Evolutionary conservation across 176 grass and related monocot genomes (phyloP).

Genomic region (Puya raimondii): DNA sequence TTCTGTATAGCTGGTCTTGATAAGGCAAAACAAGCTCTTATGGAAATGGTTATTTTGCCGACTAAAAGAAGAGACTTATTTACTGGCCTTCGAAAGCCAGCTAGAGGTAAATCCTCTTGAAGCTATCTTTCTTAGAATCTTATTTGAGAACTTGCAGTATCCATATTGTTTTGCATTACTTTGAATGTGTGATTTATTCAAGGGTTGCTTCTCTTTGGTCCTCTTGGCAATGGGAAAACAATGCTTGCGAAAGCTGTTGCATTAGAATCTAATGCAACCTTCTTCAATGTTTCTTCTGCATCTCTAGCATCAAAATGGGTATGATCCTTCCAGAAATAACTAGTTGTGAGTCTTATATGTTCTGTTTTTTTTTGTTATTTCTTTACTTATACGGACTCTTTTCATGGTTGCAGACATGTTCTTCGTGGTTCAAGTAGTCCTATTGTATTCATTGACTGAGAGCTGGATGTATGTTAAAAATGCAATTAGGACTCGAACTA

Average conservation of each 20-base stretch:
- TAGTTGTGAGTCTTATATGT: background rate
- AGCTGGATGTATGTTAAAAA: too few species aligned
- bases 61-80: constrained; percentile 91
- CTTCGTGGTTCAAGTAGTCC: too few species aligned
- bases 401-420: constrained; percentile 51
- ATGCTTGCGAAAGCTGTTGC: constrained; percentile 99
- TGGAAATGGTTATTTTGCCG: constrained; percentile 99
- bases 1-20: constrained; percentile 79
- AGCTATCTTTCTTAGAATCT: constrained; percentile 2
- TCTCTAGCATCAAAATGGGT: constrained; percentile 98
- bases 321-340: constrained; percentile 13
- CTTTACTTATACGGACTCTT: constrained; percentile 44
- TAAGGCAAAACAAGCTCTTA: constrained; percentile 92
- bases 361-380: constrained; percentile 1
- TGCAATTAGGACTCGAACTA: too few species aligned
- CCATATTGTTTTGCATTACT: background rate
- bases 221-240: constrained; percentile 93
- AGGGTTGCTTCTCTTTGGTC: constrained; percentile 82
- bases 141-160: background rate
- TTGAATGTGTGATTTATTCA: constrained; percentile 8
- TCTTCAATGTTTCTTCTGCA: constrained; percentile 93
- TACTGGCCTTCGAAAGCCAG: constrained; percentile 83
- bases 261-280: constrained; percentile 97
- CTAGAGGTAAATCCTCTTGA: constrained; percentile 44
- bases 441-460: too few species aligned